A percentile compares a stretch with the other conserved stretches of the same genome.
phyloP scores from a whole-genome alignment of 768 basidiomycete genomes.

The Boletus vermiculosoides region DNA sequence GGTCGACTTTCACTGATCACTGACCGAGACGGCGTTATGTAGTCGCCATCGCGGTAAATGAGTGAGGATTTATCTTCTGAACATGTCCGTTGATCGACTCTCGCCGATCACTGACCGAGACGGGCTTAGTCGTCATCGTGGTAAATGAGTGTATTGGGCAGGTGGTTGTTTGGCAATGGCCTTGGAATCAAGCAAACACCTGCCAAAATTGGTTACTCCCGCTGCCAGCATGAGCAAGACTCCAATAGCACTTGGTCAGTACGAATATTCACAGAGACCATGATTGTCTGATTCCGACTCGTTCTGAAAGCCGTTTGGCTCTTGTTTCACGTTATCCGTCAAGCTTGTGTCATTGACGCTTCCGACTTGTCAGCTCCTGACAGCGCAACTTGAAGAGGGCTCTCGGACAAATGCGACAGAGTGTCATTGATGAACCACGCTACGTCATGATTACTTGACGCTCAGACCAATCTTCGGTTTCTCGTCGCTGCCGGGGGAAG shows the following conservation, averaged over 20 bases:
- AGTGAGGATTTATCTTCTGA: background rate
- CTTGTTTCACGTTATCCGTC: background rate
- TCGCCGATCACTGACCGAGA: no score
- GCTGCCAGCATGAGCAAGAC: background rate
- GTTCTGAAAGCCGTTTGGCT: background rate
- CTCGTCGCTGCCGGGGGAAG: conserved; percentile 23
- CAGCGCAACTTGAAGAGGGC: conserved; percentile 3
- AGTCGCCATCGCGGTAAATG: no score
- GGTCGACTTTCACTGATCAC: no score
- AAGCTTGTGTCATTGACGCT: conserved; percentile 22
- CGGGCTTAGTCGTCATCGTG: no score
- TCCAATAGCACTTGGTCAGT: background rate
- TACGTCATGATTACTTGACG: conserved; percentile 19
- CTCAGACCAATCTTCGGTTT: background rate
- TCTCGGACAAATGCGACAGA: conserved; percentile 16
- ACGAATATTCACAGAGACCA: background rate
- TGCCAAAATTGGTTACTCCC: conserved; percentile 12
- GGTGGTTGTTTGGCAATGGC: conserved; percentile 26
- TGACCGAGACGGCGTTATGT: no score
- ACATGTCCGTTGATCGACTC: no score
- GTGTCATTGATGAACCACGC: conserved; percentile 20
- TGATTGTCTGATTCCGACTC: background rate
- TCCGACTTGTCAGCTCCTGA: conserved; percentile 6
- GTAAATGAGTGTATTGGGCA: background rate
- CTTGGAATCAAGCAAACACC: conserved; percentile 30